phyloP scores from a whole-genome alignment of 2,329 filamentous ascomycete genomes.

The Fusarium staphyleae region DNA sequence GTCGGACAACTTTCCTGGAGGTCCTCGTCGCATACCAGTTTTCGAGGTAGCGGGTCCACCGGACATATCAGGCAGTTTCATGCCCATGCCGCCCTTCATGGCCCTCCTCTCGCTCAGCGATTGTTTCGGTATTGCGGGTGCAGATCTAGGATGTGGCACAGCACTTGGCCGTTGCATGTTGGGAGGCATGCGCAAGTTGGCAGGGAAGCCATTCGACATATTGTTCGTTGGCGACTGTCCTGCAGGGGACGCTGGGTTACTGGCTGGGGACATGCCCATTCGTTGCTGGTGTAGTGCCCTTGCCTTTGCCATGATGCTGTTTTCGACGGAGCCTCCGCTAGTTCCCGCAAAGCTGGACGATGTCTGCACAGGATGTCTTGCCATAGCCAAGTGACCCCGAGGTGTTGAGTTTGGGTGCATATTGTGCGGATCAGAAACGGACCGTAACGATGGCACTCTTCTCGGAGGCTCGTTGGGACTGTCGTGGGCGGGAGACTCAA shows the following conservation, averaged over 20 bases:
- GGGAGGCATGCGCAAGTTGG: conserved; percentile 52
- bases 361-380: conserved; percentile 59
- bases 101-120: conserved; percentile 72
- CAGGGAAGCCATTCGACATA: conserved; percentile 53
- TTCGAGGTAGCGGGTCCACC: conserved; percentile 29
- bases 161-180: conserved; percentile 55
- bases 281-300: conserved; percentile 56
- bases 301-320: conserved; percentile 57
- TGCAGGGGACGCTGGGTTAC: conserved; percentile 43
- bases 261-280: conserved; percentile 49
- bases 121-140: conserved; percentile 59
- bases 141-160: conserved; percentile 60
- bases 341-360: conserved; percentile 47
- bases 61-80: conserved; percentile 66
- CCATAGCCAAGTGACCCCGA: conserved; percentile 75
- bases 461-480: conserved; percentile 50
- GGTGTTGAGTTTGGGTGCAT: conserved; percentile 89
- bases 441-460: conserved; percentile 65
- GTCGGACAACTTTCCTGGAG: conserved; percentile 54
- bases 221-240: conserved; percentile 46
- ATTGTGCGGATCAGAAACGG: conserved; percentile 64
- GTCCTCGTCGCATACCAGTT: conserved; percentile 40
- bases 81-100: conserved; percentile 49
- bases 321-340: conserved; percentile 45
- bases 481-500: conserved; percentile 50